Evolutionary conservation across 768 basidiomycete species (phyloP).

Genomic region (Tylopilus vinaceipallidus): DNA sequence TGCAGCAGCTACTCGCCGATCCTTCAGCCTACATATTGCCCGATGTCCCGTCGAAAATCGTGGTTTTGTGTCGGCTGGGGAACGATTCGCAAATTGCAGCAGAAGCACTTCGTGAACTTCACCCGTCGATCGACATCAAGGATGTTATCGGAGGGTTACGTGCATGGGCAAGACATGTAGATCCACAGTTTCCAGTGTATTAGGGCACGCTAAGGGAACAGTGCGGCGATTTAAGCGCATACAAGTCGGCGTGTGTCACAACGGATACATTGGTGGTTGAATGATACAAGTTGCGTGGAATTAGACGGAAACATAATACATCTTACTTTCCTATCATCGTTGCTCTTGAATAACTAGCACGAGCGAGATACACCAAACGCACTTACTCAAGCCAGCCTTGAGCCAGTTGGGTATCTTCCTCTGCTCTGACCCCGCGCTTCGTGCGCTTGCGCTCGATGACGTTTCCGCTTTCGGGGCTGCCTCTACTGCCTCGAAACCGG

Average conservation of each 20-base stretch:
- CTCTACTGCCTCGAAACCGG: slow-evolving; percentile 30
- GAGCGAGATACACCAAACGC: neutral
- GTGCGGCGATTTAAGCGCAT: neutral
- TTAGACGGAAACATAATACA: slow-evolving; percentile 38
- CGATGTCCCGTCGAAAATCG: slow-evolving; percentile 30
- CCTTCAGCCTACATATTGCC: slow-evolving; percentile 47
- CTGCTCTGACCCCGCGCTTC: slow-evolving; percentile 26
- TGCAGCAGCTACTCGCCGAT: slow-evolving; percentile 58
- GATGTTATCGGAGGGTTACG: slow-evolving; percentile 81
- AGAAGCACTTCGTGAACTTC: slow-evolving; percentile 34
- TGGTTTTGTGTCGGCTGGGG: slow-evolving; percentile 81
- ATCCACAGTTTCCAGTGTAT: slow-evolving; percentile 79
- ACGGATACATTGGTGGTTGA: neutral
- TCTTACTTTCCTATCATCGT: slow-evolving; percentile 23
- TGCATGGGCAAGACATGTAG: slow-evolving; percentile 77
- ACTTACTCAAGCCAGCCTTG: slow-evolving; percentile 62
- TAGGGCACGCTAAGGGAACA: slow-evolving; percentile 33
- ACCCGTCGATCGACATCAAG: slow-evolving; percentile 38
- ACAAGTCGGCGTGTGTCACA: slow-evolving; percentile 5
- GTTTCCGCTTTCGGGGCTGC: slow-evolving; percentile 3
- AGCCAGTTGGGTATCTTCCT: slow-evolving; percentile 81
- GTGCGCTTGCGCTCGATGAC: slow-evolving; percentile 9
- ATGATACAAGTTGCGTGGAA: slow-evolving; percentile 2
- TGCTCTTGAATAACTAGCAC: neutral
- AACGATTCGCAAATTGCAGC: slow-evolving; percentile 94